These are phyloP conservation scores for Ophioceras dolichostomum DNA, from an alignment of 2,329 filamentous ascomycete genomes.

Conservation along the genomic window DNA sequence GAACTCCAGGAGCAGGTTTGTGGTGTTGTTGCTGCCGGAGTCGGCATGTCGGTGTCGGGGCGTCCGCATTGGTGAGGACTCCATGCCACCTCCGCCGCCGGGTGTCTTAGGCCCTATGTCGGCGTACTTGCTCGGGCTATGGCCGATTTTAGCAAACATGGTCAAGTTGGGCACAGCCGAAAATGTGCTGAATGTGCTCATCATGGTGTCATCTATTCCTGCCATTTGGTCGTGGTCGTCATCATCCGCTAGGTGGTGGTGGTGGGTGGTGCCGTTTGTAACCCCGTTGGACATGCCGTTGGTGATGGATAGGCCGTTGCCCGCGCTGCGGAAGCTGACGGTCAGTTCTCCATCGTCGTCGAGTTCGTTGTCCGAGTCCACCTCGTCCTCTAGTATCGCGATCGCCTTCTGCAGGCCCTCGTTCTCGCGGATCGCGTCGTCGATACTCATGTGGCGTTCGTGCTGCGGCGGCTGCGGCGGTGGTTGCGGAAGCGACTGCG, in stretches of 20 bases:
- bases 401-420: constrained; percentile 46
- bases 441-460: constrained; percentile 31
- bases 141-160: constrained; percentile 62
- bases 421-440: constrained; percentile 42
- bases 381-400: constrained; percentile 48
- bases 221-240: neutral
- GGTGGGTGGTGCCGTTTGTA: neutral
- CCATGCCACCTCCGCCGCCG: constrained; percentile 13
- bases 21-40: constrained; percentile 47
- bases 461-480: constrained; percentile 7
- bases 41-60: constrained; percentile 20
- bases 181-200: constrained; percentile 80
- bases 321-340: constrained; percentile 10
- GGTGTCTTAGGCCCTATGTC: constrained; percentile 10
- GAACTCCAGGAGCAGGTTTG: constrained; percentile 77
- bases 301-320: neutral
- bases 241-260: no score
- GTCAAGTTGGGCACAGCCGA: constrained; percentile 85
- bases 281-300: constrained; percentile 1
- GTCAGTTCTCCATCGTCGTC: constrained; percentile 5
- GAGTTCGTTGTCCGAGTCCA: constrained; percentile 14
- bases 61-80: constrained; percentile 9
- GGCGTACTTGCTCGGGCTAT: constrained; percentile 45
- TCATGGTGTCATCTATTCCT: constrained; percentile 56
- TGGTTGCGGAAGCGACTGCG: constrained; percentile 9